Evolutionary conservation across 192 early-diverging fungal genomes (phyloP).

Genomic region (Dissophora ornata): DNA sequence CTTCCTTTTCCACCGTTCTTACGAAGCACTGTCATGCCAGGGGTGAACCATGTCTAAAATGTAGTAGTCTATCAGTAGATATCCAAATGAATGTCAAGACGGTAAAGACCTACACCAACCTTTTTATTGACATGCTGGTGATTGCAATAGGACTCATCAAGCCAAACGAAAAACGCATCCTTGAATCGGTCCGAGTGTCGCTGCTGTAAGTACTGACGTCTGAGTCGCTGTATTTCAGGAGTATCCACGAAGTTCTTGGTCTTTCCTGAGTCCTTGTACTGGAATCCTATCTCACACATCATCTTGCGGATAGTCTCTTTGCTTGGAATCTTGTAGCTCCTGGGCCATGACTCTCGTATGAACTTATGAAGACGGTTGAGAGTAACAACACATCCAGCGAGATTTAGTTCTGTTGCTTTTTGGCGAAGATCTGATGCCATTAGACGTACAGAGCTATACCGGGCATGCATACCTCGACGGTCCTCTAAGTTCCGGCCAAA

Average conservation of each 20-base stretch:
- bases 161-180: slow-evolving; percentile 25
- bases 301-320: slow-evolving; percentile 13
- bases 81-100: not conserved
- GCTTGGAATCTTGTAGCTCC: not conserved
- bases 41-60: slow-evolving; percentile 10
- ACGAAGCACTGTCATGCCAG: slow-evolving; percentile 9
- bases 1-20: slow-evolving; percentile 3
- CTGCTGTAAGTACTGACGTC: slow-evolving; percentile 5
- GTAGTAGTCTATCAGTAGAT: not conserved
- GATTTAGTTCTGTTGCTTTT: not conserved
- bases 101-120: no score
- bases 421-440: not conserved
- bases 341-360: not conserved
- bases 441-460: no score
- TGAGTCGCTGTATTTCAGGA: not conserved
- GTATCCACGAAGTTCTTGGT: slow-evolving; percentile 27
- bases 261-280: not conserved
- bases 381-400: not conserved
- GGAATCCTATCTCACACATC: slow-evolving; percentile 2
- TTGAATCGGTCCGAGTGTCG: slow-evolving; percentile 20
- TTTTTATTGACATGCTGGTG: slow-evolving; percentile 21
- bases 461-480: not conserved
- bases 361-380: slow-evolving; percentile 4
- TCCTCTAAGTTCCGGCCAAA: not conserved
- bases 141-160: slow-evolving; percentile 22